Percentiles rank a stretch among this genome's conserved stretches.
These are phyloP conservation scores for Pleomassaria siparia DNA, from an alignment of 2,329 filamentous ascomycete genomes.

Conservation along the genomic window DNA sequence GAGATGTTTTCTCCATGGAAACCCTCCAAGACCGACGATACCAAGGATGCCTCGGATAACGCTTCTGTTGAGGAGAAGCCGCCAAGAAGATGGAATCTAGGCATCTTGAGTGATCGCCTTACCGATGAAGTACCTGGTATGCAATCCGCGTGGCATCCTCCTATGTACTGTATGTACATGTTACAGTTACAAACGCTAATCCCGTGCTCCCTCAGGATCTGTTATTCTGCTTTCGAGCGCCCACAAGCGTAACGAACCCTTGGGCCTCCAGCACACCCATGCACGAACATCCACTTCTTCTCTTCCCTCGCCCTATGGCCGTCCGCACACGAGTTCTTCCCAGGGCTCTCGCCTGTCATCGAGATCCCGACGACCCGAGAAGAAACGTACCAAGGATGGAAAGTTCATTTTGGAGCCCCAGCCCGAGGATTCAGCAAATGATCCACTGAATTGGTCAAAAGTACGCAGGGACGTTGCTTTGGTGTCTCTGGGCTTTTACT, in stretches of 20 bases:
- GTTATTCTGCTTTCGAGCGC: conserved; percentile 60
- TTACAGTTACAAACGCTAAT: neutral
- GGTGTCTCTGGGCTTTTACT: conserved; percentile 84
- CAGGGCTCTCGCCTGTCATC: conserved; percentile 8
- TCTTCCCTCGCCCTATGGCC: conserved; percentile 38
- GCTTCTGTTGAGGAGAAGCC: conserved; percentile 4
- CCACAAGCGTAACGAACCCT: conserved; percentile 62
- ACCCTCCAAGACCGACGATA: neutral
- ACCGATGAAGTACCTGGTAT: conserved; percentile 87
- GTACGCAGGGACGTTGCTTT: conserved; percentile 80
- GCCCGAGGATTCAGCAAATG: conserved; percentile 85
- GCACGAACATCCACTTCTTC: conserved; percentile 57
- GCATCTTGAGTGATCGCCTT: conserved; percentile 77
- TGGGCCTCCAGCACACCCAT: conserved; percentile 65
- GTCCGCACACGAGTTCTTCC: conserved; percentile 4
- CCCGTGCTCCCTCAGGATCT: conserved; percentile 51
- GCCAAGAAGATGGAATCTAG: conserved; percentile 59
- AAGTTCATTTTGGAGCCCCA: conserved; percentile 87
- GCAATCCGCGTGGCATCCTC: too few relatives aligned
- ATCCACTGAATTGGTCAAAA: conserved; percentile 87
- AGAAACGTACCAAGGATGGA: conserved; percentile 80
- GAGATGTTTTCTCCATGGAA: conserved; percentile 3
- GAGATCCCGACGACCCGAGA: conserved; percentile 39
- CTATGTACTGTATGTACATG: neutral
- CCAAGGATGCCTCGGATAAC: neutral